Conservation (phyloP, 441 rosid genomes). For the Mallotus japonicus region DNA sequence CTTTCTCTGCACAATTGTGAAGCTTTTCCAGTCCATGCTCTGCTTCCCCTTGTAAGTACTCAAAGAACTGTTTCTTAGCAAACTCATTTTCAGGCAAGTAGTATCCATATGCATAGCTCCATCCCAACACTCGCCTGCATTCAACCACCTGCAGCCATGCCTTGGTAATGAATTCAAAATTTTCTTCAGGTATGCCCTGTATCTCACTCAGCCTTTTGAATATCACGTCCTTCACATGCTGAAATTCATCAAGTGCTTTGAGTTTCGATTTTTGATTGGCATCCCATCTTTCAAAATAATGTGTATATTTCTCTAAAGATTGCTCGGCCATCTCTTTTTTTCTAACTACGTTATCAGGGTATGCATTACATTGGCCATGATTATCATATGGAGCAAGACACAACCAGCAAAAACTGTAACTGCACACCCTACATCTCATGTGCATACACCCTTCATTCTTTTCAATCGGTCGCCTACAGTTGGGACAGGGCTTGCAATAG, state of each 20-base stretch:
- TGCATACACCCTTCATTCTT: slow-evolving; percentile 74
- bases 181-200: slow-evolving; percentile 41
- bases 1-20: slow-evolving; percentile 42
- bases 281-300: slow-evolving; percentile 78
- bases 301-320: slow-evolving; percentile 59
- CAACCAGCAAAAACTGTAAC: slow-evolving; percentile 70
- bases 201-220: slow-evolving; percentile 41
- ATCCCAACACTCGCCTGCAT: slow-evolving; percentile 67
- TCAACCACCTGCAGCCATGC: slow-evolving; percentile 81
- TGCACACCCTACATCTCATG: slow-evolving; percentile 60
- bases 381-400: slow-evolving; percentile 51
- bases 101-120: slow-evolving; percentile 83
- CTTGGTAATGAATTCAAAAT: slow-evolving; percentile 51
- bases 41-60: slow-evolving; percentile 50
- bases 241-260: slow-evolving; percentile 45
- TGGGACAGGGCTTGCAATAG: slow-evolving; percentile 79
- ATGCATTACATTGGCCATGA: slow-evolving; percentile 32
- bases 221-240: slow-evolving; percentile 34
- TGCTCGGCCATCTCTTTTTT: slow-evolving; percentile 51
- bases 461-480: slow-evolving; percentile 71
- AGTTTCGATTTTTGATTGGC: slow-evolving; percentile 53
- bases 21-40: slow-evolving; percentile 42
- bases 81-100: slow-evolving; percentile 39
- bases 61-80: slow-evolving; percentile 39
- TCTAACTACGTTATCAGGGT: slow-evolving; percentile 25